Evolutionary conservation across 257 asterid genomes (phyloP).

Genomic region (Solanum sejunctum): DNA sequence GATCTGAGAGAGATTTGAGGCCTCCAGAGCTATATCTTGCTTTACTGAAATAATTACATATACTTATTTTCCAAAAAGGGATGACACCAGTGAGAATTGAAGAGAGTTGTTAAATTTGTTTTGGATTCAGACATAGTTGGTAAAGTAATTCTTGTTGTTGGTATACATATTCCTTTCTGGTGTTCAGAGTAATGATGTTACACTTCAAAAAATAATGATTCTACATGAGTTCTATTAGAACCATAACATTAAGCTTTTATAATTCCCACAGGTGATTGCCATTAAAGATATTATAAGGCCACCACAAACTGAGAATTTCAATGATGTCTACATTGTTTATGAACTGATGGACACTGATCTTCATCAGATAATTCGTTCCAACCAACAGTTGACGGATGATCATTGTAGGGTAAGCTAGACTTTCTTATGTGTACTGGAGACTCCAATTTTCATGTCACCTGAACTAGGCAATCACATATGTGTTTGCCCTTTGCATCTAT

Average conservation of each 20-base stretch:
- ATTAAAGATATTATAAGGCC: slow-evolving; percentile 89
- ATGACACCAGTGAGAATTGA: background rate
- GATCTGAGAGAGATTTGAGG: background rate
- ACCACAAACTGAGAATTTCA: slow-evolving; percentile 88
- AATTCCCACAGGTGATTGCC: slow-evolving; percentile 52
- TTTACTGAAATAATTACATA: background rate
- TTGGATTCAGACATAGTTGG: background rate
- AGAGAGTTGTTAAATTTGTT: background rate
- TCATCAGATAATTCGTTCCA: slow-evolving; percentile 89
- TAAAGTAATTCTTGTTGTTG: background rate
- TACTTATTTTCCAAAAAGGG: background rate
- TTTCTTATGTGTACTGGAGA: slow-evolving; percentile 6
- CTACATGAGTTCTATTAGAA: background rate
- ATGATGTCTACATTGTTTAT: slow-evolving; percentile 86
- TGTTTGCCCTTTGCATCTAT: background rate
- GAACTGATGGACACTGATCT: slow-evolving; percentile 99
- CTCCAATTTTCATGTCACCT: background rate
- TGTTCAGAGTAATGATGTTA: background rate
- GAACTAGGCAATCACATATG: background rate
- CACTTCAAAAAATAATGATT: background rate
- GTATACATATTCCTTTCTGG: background rate
- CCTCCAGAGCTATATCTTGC: background rate
- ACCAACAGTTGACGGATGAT: slow-evolving; percentile 71
- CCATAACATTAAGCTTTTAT: background rate
- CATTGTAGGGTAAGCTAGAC: slow-evolving; percentile 87